Base-by-base conservation (phyloP, 306 rosid species). In the Inga leiocalycina region DNA sequence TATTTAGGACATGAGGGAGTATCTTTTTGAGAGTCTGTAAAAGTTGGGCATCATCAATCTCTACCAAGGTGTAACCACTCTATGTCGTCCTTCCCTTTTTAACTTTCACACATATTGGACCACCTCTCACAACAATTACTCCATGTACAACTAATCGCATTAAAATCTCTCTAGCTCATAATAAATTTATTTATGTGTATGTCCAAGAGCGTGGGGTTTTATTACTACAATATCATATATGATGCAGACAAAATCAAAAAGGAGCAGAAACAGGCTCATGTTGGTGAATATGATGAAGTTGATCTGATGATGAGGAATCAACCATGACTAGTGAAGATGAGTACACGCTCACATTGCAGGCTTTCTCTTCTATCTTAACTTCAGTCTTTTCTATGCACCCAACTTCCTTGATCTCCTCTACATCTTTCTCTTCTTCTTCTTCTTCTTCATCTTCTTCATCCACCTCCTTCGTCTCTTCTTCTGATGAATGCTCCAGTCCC, bases 211-310 rank as follows among this genome's bases (percentile, higher is more conserved):
- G 59, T 52, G 20, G 61, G 61, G 24, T 7, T 62, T 62, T 62
- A 62, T 62, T 62, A 27, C 35, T 24, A 62, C n/a, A 52, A 49
- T 14, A 49, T 39, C 54, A 13, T 32, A 64, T 27, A 14, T 27
- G 5, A 4, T 62, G 12, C 5, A 4, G 4, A 62, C 2, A 24
- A 24, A 22, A 72, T 91, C 91, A 94, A 89, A 93, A 94, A 12
- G 98, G 97, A 48, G 98, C 93, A 20, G 98, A 90, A 45, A 89
- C 89, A n/a, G 97, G 97, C 41, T 93, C 90, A 22, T 75, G 83
- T 24, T 66, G 68, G 35, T 46, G 32, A 44, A 5, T 59, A 48
- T 6, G 10, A 9, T 22, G 35, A 10, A n/a, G 67, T 3, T 77
- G 86, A 34, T 57, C 64, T 57, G 64, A 57, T 57, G 64, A 57